Conservation (phyloP, 2,329 filamentous ascomycete species). For the Tolypocladium pustulatum region DNA sequence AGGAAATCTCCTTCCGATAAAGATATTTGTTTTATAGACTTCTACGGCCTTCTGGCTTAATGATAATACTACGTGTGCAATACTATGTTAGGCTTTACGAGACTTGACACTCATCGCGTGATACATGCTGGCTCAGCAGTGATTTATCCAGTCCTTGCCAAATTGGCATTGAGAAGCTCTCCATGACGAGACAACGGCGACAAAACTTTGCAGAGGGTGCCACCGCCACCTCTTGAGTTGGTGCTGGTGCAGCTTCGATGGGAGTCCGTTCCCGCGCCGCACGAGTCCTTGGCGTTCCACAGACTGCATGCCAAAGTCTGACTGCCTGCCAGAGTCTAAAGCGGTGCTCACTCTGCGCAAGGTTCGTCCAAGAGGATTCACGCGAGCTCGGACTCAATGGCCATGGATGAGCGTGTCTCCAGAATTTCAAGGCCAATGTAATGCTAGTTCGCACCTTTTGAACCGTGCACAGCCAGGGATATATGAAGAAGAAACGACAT, state of each 20-base stretch:
- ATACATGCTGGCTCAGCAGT: neutral
- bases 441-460: too few relatives aligned
- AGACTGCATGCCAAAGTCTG: too few relatives aligned
- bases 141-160: neutral
- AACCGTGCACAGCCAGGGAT: too few relatives aligned
- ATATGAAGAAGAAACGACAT: too few relatives aligned
- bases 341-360: accelerated
- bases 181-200: neutral
- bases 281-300: neutral
- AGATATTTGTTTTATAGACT: neutral
- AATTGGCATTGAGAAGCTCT: neutral
- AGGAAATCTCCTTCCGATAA: neutral
- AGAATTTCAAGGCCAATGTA: too few relatives aligned
- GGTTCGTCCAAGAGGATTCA: neutral
- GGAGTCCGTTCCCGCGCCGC: neutral
- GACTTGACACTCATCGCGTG: neutral
- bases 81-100: too few relatives aligned
- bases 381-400: neutral
- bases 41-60: neutral
- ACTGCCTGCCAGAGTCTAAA: too few relatives aligned
- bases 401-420: neutral
- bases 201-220: neutral
- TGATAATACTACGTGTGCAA: neutral
- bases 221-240: neutral
- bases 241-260: neutral